A percentile compares a stretch with the other conserved stretches of the same genome.
Evolutionary conservation across 2,329 filamentous ascomycete species (phyloP).

Genomic region (Fusarium veterinarium): DNA sequence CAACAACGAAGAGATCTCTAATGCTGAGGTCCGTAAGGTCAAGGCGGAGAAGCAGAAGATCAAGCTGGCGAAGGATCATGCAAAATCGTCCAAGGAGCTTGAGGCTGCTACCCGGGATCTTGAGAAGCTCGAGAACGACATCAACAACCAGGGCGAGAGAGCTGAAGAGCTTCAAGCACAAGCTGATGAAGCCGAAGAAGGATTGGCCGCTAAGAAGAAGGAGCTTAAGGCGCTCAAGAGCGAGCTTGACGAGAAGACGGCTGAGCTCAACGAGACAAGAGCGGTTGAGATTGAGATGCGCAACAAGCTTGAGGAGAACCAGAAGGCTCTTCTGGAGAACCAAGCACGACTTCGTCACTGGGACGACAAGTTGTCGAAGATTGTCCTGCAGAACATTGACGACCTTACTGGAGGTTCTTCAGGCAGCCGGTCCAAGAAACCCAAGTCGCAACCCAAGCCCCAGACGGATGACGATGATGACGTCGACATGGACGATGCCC

Average conservation of each 20-base stretch:
- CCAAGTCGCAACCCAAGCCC: conserved; percentile 43
- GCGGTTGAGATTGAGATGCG: conserved; percentile 97
- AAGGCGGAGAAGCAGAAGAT: conserved; percentile 93
- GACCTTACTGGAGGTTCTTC: conserved; percentile 65
- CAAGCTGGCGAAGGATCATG: conserved; percentile 87
- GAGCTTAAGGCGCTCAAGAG: conserved; percentile 83
- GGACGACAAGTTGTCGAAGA: conserved; percentile 89
- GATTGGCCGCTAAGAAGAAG: conserved; percentile 80
- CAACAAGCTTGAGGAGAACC: conserved; percentile 96
- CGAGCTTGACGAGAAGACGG: conserved; percentile 86
- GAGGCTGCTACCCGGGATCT: conserved; percentile 77
- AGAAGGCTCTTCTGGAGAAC: conserved; percentile 88
- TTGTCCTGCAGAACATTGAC: conserved; percentile 83
- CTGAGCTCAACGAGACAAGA: conserved; percentile 88
- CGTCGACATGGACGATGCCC: conserved; percentile 48
- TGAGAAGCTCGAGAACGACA: conserved; percentile 81
- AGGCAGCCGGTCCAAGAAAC: conserved; percentile 39
- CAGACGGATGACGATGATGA: conserved; percentile 46
- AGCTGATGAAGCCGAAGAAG: conserved; percentile 85
- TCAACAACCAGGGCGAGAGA: conserved; percentile 79
- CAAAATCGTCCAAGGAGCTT: conserved; percentile 83
- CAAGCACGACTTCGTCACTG: conserved; percentile 86
- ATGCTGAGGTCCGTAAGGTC: conserved; percentile 85
- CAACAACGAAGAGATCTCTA: conserved; percentile 83
- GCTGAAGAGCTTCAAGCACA: conserved; percentile 77